These are phyloP conservation scores for Kodamaea kakaduensis DNA, from an alignment of 805 yeast species.

Conservation along the genomic window DNA sequence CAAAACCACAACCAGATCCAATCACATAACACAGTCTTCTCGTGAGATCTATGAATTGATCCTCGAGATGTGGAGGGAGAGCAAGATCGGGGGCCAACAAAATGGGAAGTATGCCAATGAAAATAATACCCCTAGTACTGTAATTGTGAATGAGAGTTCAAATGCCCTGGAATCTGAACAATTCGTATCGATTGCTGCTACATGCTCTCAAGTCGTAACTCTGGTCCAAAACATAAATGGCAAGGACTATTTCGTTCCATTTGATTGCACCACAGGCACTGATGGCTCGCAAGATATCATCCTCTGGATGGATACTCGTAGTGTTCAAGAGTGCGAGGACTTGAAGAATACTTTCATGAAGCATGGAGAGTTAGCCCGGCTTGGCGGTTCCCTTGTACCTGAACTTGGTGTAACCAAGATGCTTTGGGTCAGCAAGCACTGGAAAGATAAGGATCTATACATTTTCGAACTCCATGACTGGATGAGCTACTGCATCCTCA, in stretches of 20 bases:
- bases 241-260: slow-evolving; percentile 28
- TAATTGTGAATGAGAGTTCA: too few relatives aligned
- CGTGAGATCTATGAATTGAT: slow-evolving; percentile 34
- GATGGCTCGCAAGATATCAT: slow-evolving; percentile 34
- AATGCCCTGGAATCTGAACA: slow-evolving; percentile 9
- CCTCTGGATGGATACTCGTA: slow-evolving; percentile 59
- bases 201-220: slow-evolving; percentile 56
- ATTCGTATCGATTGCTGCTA: slow-evolving; percentile 45
- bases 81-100: too few relatives aligned
- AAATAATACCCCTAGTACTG: too few relatives aligned
- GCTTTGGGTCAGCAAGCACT: slow-evolving; percentile 29
- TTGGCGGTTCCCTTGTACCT: slow-evolving; percentile 44
- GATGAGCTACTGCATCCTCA: slow-evolving; percentile 28
- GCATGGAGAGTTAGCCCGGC: slow-evolving; percentile 14
- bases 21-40: slow-evolving; percentile 39
- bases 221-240: slow-evolving; percentile 14
- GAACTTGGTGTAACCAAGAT: slow-evolving; percentile 60
- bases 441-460: slow-evolving; percentile 22
- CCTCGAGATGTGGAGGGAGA: slow-evolving; percentile 16
- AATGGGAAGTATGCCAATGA: not conserved
- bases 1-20: slow-evolving; percentile 11
- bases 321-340: slow-evolving; percentile 16
- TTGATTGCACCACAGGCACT: slow-evolving; percentile 14
- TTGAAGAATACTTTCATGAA: slow-evolving; percentile 31
- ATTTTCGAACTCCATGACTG: slow-evolving; percentile 54